Evolutionary conservation across 139 green algal genomes (phyloP), one percentile per base, ranked within the genome.

Genomic region (Tetratostichococcus sp.): DNA sequence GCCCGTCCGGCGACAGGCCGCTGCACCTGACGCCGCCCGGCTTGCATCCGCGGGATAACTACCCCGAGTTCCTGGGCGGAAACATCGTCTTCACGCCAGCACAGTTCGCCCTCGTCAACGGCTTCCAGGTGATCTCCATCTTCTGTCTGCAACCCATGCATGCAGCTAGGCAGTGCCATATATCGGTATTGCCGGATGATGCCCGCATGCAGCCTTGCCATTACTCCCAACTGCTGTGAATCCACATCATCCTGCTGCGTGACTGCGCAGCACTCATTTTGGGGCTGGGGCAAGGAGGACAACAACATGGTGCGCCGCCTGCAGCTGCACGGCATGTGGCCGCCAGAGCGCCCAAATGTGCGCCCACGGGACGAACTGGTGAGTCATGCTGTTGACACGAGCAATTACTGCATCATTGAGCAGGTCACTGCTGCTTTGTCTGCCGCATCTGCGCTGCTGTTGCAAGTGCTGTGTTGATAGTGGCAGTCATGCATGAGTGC

Each of bases 11-110:
- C 14, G 17, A 35, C n/a, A 32, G 23, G 0, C 70, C 70, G 4
- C 35, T 85, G 76, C 76, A 80, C 43, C 50, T 81, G n/a, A 75
- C 82, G 2, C 82, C 82, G 8, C 65, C 69, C 22, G 74, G 75
- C 31, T 31, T 84, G 31, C 82, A 86, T 31, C 82, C 82, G 11
- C 79, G 80, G n/a, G 74, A 34, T 65, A 5, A 30, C 16, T 33
- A 16, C 50, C 43, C 83, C 78, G 82, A 82, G 34, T 86, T 86
- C 43, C 84, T 86, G 74, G 82, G 82, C 5, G 82, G 82, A 30
- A 75, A 84, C 39, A 59, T 75, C 4, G 71, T 75, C n/a, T 80
- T 80, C 59, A 80, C 69, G 0, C 43, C n/a, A 0, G 35, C 83
- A 57, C 82, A 86, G 72, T 59, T 86, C 8, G n/a, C 35, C 6